Evolutionary conservation across 305 asterid species (phyloP).

Genomic region (Fraxinus greggii): DNA sequence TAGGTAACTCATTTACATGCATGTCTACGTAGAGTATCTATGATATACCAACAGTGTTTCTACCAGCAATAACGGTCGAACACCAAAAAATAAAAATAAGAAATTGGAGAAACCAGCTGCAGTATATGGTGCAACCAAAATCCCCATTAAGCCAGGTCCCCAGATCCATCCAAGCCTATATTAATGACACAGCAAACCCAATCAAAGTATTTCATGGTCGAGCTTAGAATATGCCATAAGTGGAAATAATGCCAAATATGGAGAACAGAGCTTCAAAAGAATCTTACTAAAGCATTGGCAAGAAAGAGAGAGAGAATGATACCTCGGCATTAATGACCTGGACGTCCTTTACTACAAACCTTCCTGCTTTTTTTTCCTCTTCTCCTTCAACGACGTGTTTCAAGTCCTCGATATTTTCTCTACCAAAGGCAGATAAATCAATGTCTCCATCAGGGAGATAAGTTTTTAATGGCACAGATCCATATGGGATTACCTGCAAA

Average conservation of each 20-base stretch:
- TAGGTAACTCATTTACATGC: not conserved
- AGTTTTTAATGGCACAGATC: slow-evolving; percentile 95
- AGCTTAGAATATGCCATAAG: slow-evolving; percentile 2
- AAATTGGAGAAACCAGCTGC: not conserved
- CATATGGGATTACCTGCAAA: slow-evolving; percentile 80
- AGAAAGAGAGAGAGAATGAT: slow-evolving; percentile 12
- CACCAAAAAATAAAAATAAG: not conserved
- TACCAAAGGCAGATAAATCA: slow-evolving; percentile 77
- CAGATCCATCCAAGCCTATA: not conserved
- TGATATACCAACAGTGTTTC: not conserved
- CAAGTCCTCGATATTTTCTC: slow-evolving; percentile 54
- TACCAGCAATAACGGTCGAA: not conserved
- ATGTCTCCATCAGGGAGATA: slow-evolving; percentile 98
- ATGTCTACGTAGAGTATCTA: not conserved
- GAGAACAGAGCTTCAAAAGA: not conserved
- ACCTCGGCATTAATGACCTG: slow-evolving; percentile 92
- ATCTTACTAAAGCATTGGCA: not conserved
- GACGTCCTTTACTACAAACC: slow-evolving; percentile 69
- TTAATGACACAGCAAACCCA: slow-evolving; percentile 1
- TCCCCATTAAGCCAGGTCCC: not conserved
- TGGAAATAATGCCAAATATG: not conserved
- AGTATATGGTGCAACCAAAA: slow-evolving; percentile 18
- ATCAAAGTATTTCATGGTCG: not conserved
- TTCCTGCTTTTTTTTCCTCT: slow-evolving; percentile 42
- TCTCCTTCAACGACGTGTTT: slow-evolving; percentile 61